phyloP scores from a whole-genome alignment of 2,329 filamentous ascomycete species.

The Fusarium virguliforme region DNA sequence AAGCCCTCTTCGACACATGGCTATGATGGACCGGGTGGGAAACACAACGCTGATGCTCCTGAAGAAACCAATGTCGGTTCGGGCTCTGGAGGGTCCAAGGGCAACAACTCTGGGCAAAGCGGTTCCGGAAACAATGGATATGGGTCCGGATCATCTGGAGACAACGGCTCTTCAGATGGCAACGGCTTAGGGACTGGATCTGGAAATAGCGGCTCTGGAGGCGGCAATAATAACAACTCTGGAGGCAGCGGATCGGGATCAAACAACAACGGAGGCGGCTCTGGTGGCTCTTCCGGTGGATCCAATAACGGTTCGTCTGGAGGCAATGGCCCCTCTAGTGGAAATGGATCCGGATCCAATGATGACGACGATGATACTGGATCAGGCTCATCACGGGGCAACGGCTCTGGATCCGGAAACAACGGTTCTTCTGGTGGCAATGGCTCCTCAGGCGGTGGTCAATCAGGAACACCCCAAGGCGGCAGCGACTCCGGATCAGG shows the following conservation, averaged over 20 bases:
- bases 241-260: constrained; percentile 1
- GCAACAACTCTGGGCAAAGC: neutral
- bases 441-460: neutral
- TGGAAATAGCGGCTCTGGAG: neutral
- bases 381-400: neutral
- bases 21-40: neutral
- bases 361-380: neutral
- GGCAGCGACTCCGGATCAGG: too few relatives aligned
- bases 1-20: neutral
- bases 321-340: neutral
- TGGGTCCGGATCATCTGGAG: neutral
- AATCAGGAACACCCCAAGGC: too few relatives aligned
- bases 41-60: neutral
- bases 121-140: neutral
- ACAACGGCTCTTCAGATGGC: neutral
- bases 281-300: neutral
- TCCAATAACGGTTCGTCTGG: neutral
- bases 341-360: neutral
- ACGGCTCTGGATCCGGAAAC: neutral
- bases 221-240: neutral
- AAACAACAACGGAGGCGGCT: neutral
- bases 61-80: constrained; percentile 3
- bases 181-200: neutral
- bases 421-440: neutral
- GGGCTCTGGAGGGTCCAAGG: neutral